Base-by-base conservation (phyloP, 768 basidiomycete genomes). In the Pilatotrama ljubarskyi region DNA sequence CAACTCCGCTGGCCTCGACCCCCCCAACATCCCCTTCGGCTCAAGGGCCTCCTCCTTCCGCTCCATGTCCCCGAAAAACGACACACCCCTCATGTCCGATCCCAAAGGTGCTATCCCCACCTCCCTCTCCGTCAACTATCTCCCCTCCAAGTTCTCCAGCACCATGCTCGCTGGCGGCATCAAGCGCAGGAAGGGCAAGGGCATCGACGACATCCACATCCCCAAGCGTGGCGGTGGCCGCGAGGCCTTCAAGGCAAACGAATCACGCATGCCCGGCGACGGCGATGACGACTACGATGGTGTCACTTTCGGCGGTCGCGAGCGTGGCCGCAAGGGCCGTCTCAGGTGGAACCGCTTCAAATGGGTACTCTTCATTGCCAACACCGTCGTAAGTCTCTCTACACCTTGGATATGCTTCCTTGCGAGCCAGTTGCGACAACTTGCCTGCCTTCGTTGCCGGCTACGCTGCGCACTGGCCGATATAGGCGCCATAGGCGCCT, bases 281-380 rank as follows among this genome's bases (percentile, higher is more conserved):
- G 69, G 68, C 51, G 75, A 76, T 59, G 75, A 76, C 17, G 75
- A 76, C 63, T 73, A 74, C 54, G 75, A 76, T 44, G 74, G 75
- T 15, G 66, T 75, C 26, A 64, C 66, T 37, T 82, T 80, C 69
- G 73, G 66, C 18, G 74, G 66, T 57, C 77, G 78, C 38, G 75
- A 72, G 49, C 71, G 73, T 29, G 75, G 75, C 55, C 74, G 73
- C 59, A 74, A 75, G 60, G 72, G 79, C 49, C 74, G 75, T 61
- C 73, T 89, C 57, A 76, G 85, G 15, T 95, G 92, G 92, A 93
- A 85, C 69, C 82, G 78, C 62, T 94, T 93, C 81, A 94, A 95
- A 71, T 93, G 90, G 90, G 75, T 80, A 11, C 72, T 94, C 4
- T 87, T 93, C 71, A 43, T 83, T 47, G 76, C 87, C 48, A 93